Conservation (phyloP, 2,329 filamentous ascomycete genomes). For the Thermomyces lanuginosus region DNA sequence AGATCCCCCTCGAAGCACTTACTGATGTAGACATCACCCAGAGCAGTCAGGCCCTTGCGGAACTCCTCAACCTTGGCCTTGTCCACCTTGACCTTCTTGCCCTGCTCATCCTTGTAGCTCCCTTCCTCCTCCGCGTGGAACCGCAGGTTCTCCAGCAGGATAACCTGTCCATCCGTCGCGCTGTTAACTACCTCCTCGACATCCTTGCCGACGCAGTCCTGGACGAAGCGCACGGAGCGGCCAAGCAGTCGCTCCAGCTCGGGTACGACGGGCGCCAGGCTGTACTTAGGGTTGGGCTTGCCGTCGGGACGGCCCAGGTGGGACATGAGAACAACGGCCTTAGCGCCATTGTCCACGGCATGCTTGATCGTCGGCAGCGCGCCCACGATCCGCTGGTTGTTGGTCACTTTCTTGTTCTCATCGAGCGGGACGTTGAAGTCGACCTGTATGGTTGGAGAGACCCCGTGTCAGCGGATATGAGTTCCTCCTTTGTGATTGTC, state of each 20-base stretch:
- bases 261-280: conserved; percentile 74
- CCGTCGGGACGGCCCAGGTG: conserved; percentile 94
- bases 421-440: conserved; percentile 99
- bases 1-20: conserved; percentile 22
- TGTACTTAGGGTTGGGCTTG: conserved; percentile 81
- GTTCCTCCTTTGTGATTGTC: no score
- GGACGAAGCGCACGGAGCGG: conserved; percentile 70
- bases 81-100: conserved; percentile 97
- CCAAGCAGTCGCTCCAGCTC: conserved; percentile 83
- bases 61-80: conserved; percentile 84
- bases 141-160: conserved; percentile 92
- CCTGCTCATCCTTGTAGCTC: conserved; percentile 78
- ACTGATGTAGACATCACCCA: conserved; percentile 96
- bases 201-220: conserved; percentile 78
- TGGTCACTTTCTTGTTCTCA: conserved; percentile 81
- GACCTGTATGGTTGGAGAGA: no score
- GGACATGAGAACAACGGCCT: conserved; percentile 92
- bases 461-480: no score
- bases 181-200: conserved; percentile 80
- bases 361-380: conserved; percentile 92
- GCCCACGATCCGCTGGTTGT: conserved; percentile 95
- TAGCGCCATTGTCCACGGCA: conserved; percentile 75
- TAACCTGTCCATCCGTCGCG: conserved; percentile 62
- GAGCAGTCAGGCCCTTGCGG: conserved; percentile 81
- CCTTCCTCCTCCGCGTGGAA: conserved; percentile 99